These are phyloP conservation scores for Podaxis carcinomalis DNA, from an alignment of 768 basidiomycete genomes.

Conservation along the genomic window DNA sequence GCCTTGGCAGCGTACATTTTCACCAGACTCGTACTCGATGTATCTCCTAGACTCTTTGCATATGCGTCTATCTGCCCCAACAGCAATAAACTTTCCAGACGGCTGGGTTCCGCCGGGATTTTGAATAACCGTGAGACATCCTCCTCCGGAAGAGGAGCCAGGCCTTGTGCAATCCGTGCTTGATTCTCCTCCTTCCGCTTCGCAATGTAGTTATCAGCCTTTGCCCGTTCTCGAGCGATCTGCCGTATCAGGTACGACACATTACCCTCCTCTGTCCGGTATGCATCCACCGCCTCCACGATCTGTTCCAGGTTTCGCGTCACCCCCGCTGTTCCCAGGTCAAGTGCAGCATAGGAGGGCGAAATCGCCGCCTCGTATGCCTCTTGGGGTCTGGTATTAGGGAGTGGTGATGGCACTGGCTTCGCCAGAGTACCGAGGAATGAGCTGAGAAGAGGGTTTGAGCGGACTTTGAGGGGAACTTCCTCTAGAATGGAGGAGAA, in stretches of 20 bases:
- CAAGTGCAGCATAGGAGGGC: conserved; percentile 63
- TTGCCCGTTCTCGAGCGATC: conserved; percentile 78
- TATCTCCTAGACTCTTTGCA: conserved; percentile 69
- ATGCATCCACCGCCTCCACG: conserved; percentile 79
- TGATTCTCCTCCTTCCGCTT: conserved; percentile 91
- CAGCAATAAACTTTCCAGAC: conserved; percentile 81
- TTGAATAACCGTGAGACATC: conserved; percentile 82
- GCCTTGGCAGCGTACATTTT: conserved; percentile 74
- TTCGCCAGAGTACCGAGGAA: conserved; percentile 67
- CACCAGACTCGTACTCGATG: conserved; percentile 62
- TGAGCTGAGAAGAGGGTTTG: conserved; percentile 73
- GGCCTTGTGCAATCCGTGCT: conserved; percentile 71
- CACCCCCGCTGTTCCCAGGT: conserved; percentile 66
- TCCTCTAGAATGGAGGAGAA: conserved; percentile 86
- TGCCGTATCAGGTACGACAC: conserved; percentile 85
- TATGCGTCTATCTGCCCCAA: conserved; percentile 87
- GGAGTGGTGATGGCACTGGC: conserved; percentile 33
- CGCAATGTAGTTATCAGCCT: conserved; percentile 73
- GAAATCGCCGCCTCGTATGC: conserved; percentile 39
- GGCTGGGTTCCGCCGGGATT: conserved; percentile 83
- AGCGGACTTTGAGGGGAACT: conserved; percentile 80
- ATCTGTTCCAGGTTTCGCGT: conserved; percentile 80
- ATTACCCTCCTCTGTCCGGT: conserved; percentile 90
- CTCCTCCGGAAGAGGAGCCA: conserved; percentile 84
- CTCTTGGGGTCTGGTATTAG: conserved; percentile 33